Conservation (phyloP, 2,329 filamentous ascomycete genomes). For the Biscogniauxia marginata region DNA sequence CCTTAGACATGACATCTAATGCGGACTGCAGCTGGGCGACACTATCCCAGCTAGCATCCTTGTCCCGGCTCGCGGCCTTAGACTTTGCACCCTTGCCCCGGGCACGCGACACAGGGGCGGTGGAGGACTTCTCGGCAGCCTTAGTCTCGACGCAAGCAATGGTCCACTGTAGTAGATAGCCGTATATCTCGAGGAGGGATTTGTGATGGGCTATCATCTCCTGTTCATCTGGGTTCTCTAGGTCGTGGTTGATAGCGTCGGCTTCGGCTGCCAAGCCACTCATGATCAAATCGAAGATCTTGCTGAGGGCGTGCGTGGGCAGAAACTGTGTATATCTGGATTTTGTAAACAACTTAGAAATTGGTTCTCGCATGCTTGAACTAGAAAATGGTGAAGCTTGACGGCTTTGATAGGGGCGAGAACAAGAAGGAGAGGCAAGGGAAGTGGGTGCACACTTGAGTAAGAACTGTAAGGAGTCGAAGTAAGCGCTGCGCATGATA, state of each 20-base stretch:
- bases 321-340: slow-evolving; percentile 80
- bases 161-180: slow-evolving; percentile 92
- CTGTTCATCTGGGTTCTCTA: slow-evolving; percentile 84
- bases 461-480: slow-evolving; percentile 93
- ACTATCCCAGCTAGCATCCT: slow-evolving; percentile 85
- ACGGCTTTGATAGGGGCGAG: background rate
- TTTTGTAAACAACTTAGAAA: slow-evolving; percentile 62
- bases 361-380: slow-evolving; percentile 41
- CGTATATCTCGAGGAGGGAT: slow-evolving; percentile 87
- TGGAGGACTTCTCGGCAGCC: slow-evolving; percentile 81
- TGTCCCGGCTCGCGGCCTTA: slow-evolving; percentile 63
- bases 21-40: slow-evolving; percentile 82
- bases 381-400: slow-evolving; percentile 12
- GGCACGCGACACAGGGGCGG: slow-evolving; percentile 67
- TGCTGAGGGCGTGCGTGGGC: slow-evolving; percentile 80
- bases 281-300: slow-evolving; percentile 86
- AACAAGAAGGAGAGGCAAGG: slow-evolving; percentile 27
- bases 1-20: slow-evolving; percentile 93
- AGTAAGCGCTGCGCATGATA: slow-evolving; percentile 72
- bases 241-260: slow-evolving; percentile 79
- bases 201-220: slow-evolving; percentile 85
- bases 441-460: slow-evolving; percentile 82
- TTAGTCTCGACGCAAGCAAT: slow-evolving; percentile 93
- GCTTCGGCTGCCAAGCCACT: slow-evolving; percentile 84
- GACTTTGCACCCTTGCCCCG: slow-evolving; percentile 72